Base-by-base conservation (phyloP, 148 eudicot species). In the Fagopyrum esculentum region DNA sequence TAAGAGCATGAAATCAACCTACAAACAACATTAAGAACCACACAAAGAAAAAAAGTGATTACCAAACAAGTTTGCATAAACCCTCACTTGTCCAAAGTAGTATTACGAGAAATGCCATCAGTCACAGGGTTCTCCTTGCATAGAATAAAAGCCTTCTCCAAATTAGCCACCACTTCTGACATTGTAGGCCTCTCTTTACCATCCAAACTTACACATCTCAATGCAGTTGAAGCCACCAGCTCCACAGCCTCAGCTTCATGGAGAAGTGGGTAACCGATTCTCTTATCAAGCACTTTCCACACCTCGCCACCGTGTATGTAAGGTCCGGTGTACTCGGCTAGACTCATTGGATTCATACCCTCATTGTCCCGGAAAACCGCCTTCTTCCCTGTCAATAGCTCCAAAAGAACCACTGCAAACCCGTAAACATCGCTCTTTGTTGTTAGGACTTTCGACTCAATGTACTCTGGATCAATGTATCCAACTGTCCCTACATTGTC, bases 341-440 rank as follows among this genome's bases (percentile, higher is more conserved):
- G 80, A 0, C 87, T 83, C 2, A 75, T 82, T 0, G 89, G 85
- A 12, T 82, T 81, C 8, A 52, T 72, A 26, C 55, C 80, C 48
- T 82, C 87, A 9, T 35, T 74, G 1, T 81, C 79, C 84, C 73
- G 87, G 44, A 87, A 89, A 52, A 89, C 75, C 0, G 93, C 87
- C 63, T 74, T 84, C 76, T 87, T 89, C 48, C 93, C 90, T 4
- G 90, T 89, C 68, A 89, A 66, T 49, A 89, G 82, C 66, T 89
- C 90, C 70, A 89, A 55, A 68, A 89, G 40, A 17, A 89, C 90
- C 69, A 89, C 90, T 72, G 90, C 93, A 15, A 89, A 81, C 13
- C 90, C 90, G 73, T 89, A 89, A 5, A 87, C 84, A 77, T 89
- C 90, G 13, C 90, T 89, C 80, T 89, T 87, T 7, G 83, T 85